Base-by-base conservation (phyloP, 352 stramenopile genomes). In the Phytophthora crassamura region DNA sequence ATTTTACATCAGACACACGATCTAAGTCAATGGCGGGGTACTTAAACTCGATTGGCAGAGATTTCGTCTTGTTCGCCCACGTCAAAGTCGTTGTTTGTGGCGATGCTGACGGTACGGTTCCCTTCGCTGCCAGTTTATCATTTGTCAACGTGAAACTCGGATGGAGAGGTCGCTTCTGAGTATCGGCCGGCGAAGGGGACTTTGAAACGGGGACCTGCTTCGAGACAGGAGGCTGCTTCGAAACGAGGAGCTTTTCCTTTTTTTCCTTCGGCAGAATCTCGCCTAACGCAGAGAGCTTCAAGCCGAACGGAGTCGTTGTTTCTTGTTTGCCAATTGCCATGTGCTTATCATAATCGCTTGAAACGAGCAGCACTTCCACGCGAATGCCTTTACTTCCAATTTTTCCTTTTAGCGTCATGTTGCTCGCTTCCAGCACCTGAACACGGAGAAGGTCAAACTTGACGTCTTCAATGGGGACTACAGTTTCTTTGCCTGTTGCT, bases 321-420 rank as follows among this genome's bases (percentile, higher is more conserved):
- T 56, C 10, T 69, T 50, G 28, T 75, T 47, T 30, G 25, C 25
- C 69, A 4, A 25, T 47, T 5, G 59, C 32, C 7, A 59, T 36
- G 14, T 79, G 64, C 0, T 49, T n/a, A 18, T 72, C 46, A 36
- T 83, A 86, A 41, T 91, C 82, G 30, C 74, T 73, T 10, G 82
- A 91, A 16, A 83, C 28, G 1, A 91, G 64, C 28, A 78, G 28
- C 10, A 91, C 51, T 48, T 89, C 67, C 2, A 80, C 78, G 3
- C 52, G 38, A 9, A 91, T 62, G 8, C 75, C 59, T 3, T 47
- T 62, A 10, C 10, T 51, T 5, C 55, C 72, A 30, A 63, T 69
- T 4, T 70, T 70, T 49, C 77, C 75, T 41, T 74, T 67, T 8
- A 86, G 47, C 10, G 63, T 68, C 46, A 90, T 67, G 16, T 91